Percentiles rank a stretch among this genome's conserved stretches.
Evolutionary conservation across 2,329 filamentous ascomycete genomes (phyloP).

Genomic region (Dactylellina parvicollis): DNA sequence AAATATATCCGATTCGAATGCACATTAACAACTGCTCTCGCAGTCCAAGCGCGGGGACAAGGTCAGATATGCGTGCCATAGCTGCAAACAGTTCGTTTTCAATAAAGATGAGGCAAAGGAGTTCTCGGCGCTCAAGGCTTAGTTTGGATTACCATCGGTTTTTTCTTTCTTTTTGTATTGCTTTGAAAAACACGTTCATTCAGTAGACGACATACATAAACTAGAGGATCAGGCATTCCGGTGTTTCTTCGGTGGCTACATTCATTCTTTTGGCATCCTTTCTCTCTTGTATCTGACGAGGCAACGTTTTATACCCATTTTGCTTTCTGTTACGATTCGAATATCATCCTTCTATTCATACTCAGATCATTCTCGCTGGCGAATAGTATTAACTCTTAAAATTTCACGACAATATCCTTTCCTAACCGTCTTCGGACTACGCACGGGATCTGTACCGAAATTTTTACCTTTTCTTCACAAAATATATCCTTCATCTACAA

Average conservation of each 20-base stretch:
- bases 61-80: conserved; percentile 43
- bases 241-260: conserved; percentile 13
- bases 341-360: neutral
- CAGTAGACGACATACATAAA: conserved; percentile 9
- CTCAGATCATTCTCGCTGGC: neutral
- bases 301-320: conserved; percentile 29
- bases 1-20: neutral
- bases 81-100: conserved; percentile 48
- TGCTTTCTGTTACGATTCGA: conserved; percentile 12
- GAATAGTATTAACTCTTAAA: neutral
- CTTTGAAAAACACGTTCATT: neutral
- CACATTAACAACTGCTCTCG: neutral
- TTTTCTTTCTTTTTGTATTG: conserved; percentile 1
- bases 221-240: conserved; percentile 21
- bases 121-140: conserved; percentile 34
- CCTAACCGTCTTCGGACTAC: too few relatives aligned
- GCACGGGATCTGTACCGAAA: too few relatives aligned
- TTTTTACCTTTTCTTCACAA: neutral
- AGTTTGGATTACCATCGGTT: neutral
- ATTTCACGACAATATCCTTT: too few relatives aligned
- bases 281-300: neutral
- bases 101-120: conserved; percentile 40
- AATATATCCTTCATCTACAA: conserved; percentile 6
- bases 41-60: conserved; percentile 33
- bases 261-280: conserved; percentile 1